Percentiles rank a stretch among this genome's conserved stretches.
phyloP scores from a whole-genome alignment of 1,284 basidiomycete genomes.

The Coniferiporia weirii region DNA sequence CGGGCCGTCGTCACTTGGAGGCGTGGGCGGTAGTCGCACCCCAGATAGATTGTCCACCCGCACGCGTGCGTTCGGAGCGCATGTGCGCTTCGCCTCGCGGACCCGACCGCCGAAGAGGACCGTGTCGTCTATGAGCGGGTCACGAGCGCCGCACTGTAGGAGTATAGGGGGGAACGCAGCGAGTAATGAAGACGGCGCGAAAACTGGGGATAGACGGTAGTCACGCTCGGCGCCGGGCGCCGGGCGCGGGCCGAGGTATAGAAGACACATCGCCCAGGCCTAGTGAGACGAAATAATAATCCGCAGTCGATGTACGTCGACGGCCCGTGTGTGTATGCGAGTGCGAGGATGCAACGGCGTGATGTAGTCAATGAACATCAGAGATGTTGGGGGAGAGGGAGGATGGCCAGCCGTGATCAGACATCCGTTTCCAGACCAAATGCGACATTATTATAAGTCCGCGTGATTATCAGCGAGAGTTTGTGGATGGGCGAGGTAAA shows the following conservation, averaged over 20 bases:
- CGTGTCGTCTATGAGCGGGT: slow-evolving; percentile 94
- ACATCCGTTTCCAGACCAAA: neutral
- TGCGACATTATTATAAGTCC: neutral
- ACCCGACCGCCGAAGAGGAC: slow-evolving; percentile 93
- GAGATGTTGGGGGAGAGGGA: neutral
- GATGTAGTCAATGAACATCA: neutral
- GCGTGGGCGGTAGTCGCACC: slow-evolving; percentile 41
- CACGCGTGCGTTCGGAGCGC: neutral
- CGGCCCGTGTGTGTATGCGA: neutral
- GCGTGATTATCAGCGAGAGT: neutral
- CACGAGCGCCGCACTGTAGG: slow-evolving; percentile 92
- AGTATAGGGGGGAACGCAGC: slow-evolving; percentile 92
- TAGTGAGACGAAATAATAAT: slow-evolving; percentile 27
- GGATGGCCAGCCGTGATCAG: no score
- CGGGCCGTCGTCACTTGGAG: slow-evolving; percentile 33
- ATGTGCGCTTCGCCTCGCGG: slow-evolving; percentile 80
- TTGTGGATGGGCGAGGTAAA: neutral
- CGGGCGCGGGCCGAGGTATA: slow-evolving; percentile 90
- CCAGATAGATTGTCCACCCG: no score
- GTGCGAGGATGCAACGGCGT: neutral
- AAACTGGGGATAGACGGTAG: slow-evolving; percentile 92
- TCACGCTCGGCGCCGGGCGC: slow-evolving; percentile 93
- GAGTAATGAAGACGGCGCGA: slow-evolving; percentile 78
- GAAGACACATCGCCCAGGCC: slow-evolving; percentile 98
- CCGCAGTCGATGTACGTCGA: neutral